Percentiles rank a stretch among this genome's conserved stretches.
These are phyloP conservation scores for Xylaria longipes DNA, from an alignment of 495 filamentous ascomycete species.

Conservation along the genomic window DNA sequence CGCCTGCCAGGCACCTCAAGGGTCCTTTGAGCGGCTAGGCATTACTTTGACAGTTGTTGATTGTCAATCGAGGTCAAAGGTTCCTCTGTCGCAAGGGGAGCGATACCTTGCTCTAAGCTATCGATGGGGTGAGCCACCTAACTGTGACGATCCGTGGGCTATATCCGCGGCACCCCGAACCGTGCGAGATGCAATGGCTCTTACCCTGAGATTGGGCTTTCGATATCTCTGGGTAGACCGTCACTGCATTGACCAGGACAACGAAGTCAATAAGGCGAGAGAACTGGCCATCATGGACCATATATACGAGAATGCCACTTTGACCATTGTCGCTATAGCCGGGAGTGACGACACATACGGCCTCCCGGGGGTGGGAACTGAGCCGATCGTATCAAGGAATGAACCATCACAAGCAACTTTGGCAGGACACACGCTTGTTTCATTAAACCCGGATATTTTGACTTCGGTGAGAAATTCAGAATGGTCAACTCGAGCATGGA, in stretches of 20 bases:
- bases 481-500: conserved; percentile 17
- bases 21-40: not conserved
- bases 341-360: conserved; percentile 37
- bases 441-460: not conserved
- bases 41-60: not conserved
- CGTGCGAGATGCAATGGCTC: conserved; percentile 10
- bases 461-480: not conserved
- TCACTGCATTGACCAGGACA: conserved; percentile 7
- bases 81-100: not conserved
- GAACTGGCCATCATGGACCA: conserved; percentile 32
- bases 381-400: not conserved
- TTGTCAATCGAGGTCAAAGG: not conserved
- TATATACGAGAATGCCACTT: conserved; percentile 33
- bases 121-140: not conserved
- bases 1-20: not conserved
- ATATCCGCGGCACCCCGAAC: conserved; percentile 7
- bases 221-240: conserved; percentile 23
- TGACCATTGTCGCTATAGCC: conserved; percentile 45
- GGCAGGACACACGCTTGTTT: conserved; percentile 15
- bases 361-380: conserved; percentile 36
- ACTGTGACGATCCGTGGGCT: conserved; percentile 8
- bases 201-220: conserved; percentile 3
- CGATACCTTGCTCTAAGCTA: conserved; percentile 6
- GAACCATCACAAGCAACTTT: not conserved
- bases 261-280: conserved; percentile 2